These are phyloP conservation scores for Chlorella sp. DNA, from an alignment of 139 green algal genomes.

Conservation along the genomic window DNA sequence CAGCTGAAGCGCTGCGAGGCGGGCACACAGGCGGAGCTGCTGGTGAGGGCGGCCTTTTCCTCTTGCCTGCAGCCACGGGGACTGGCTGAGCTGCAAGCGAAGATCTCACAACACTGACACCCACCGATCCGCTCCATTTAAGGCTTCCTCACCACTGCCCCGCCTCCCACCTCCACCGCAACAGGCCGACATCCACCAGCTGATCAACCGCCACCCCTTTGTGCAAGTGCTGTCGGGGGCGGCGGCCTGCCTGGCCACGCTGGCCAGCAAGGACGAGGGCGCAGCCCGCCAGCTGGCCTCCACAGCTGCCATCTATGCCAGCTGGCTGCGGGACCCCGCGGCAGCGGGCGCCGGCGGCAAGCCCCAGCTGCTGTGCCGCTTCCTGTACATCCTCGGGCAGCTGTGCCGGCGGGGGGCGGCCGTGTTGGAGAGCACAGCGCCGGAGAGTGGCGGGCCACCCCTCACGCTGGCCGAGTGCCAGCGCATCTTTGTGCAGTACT, in stretches of 20 bases:
- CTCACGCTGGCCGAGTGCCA: conserved; percentile 48
- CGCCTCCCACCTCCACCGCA: no score
- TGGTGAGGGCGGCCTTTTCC: background rate
- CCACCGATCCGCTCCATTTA: no score
- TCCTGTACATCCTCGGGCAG: conserved; percentile 80
- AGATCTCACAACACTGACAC: no score
- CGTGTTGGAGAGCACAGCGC: conserved; percentile 56
- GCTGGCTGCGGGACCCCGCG: conserved; percentile 31
- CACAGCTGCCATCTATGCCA: conserved; percentile 13
- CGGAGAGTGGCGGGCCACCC: background rate
- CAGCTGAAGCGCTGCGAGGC: conserved; percentile 44
- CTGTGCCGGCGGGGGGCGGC: conserved; percentile 66
- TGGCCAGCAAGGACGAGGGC: conserved; percentile 47
- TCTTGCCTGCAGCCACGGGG: no score
- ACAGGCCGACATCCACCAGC: conserved; percentile 53
- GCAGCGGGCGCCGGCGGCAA: background rate
- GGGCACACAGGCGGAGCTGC: conserved; percentile 55
- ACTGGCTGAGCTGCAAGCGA: no score
- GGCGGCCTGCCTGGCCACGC: conserved; percentile 56
- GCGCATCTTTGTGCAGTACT: conserved; percentile 54
- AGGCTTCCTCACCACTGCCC: no score
- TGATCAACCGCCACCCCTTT: conserved; percentile 65
- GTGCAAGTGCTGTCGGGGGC: conserved; percentile 59
- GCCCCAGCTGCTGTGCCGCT: conserved; percentile 36
- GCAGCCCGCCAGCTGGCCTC: conserved; percentile 46